Evolutionary conservation across 192 early-diverging fungal genomes (phyloP).

Genomic region (Podila epicladia): DNA sequence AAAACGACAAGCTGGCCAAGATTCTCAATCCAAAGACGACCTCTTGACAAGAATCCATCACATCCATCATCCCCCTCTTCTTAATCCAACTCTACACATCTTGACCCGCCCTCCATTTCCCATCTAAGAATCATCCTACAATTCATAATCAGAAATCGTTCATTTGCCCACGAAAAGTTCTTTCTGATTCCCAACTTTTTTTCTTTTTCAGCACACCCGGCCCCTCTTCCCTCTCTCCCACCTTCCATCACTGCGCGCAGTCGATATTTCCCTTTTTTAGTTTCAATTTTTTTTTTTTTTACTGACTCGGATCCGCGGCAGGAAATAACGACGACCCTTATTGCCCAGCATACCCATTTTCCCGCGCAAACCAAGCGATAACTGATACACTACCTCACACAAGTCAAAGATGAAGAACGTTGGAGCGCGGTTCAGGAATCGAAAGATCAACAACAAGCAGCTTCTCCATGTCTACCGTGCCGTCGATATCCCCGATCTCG

Average conservation of each 20-base stretch:
- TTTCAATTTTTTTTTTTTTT: constrained; percentile 4
- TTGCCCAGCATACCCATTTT: background rate
- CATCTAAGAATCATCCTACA: constrained; percentile 24
- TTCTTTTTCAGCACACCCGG: constrained; percentile 6
- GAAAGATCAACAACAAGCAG: constrained; percentile 92
- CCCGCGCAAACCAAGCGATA: background rate
- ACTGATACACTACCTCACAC: background rate
- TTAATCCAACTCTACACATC: constrained; percentile 34
- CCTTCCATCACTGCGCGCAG: background rate
- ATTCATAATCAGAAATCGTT: constrained; percentile 27
- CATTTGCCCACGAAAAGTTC: background rate
- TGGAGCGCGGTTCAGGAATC: constrained; percentile 71
- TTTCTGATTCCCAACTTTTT: background rate
- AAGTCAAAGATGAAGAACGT: constrained; percentile 42
- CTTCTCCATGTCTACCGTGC: constrained; percentile 82
- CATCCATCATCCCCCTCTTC: constrained; percentile 27
- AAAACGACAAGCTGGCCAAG: no score
- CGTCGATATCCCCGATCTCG: constrained; percentile 86
- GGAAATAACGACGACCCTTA: constrained; percentile 4
- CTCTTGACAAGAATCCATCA: background rate
- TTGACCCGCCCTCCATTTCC: constrained; percentile 20
- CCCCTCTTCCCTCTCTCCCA: background rate
- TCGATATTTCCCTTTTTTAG: no score
- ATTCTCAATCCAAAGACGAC: no score
- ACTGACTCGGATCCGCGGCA: constrained; percentile 10